A percentile compares a stretch with the other conserved stretches of the same genome.
Evolutionary conservation across 257 asterid genomes (phyloP).

Genomic region (Hygrophila difformis): DNA sequence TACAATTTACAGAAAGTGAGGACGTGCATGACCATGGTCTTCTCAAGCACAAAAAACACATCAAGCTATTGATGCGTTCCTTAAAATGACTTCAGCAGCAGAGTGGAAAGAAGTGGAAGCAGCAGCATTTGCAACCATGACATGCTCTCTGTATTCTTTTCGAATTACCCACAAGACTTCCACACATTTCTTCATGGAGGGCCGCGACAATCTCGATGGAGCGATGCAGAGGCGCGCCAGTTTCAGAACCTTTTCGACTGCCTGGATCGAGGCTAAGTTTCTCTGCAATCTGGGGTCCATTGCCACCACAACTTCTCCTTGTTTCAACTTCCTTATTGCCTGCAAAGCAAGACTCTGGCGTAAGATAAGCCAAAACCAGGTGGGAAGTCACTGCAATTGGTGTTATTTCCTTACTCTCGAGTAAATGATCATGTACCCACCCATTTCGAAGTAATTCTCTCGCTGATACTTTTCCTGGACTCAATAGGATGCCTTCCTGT

Average conservation of each 20-base stretch:
- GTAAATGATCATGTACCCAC: no score
- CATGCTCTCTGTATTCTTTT: conserved; percentile 28
- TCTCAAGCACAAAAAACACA: no score
- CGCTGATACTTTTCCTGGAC: conserved; percentile 20
- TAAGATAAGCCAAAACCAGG: no score
- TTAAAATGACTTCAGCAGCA: no score
- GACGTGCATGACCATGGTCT: no score
- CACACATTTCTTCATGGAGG: conserved; percentile 62
- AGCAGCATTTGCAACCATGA: not conserved
- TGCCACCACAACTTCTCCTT: conserved; percentile 35
- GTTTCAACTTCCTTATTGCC: conserved; percentile 45
- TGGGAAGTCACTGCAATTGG: not conserved
- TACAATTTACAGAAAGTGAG: no score
- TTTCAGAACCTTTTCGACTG: conserved; percentile 46
- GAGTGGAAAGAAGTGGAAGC: no score
- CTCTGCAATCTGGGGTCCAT: conserved; percentile 61
- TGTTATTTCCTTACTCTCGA: not conserved
- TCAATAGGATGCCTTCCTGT: conserved; percentile 61
- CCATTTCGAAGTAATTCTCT: conserved; percentile 54
- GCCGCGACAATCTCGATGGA: conserved; percentile 47
- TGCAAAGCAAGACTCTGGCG: conserved; percentile 12
- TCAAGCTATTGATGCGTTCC: no score
- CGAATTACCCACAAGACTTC: conserved; percentile 55
- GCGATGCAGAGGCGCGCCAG: conserved; percentile 56
- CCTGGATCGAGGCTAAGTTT: conserved; percentile 30